These are phyloP conservation scores for Backusella tarrabulga DNA, from an alignment of 192 early-diverging fungal species.

Conservation along the genomic window DNA sequence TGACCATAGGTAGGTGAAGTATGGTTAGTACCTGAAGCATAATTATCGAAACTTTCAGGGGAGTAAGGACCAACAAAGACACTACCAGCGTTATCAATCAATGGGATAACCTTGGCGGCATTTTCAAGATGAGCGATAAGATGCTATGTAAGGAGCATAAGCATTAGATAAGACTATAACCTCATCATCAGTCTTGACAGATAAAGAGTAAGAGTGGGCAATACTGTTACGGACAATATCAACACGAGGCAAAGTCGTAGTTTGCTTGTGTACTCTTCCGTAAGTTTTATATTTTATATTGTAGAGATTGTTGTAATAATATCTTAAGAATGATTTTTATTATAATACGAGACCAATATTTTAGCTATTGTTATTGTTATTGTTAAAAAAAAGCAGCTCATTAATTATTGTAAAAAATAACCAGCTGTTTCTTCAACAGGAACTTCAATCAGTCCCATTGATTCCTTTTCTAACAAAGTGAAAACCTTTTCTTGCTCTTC, in stretches of 20 bases:
- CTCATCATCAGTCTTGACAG: constrained; percentile 64
- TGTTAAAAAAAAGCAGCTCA: no score
- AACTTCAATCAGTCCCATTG: no score
- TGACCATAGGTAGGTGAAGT: constrained; percentile 99
- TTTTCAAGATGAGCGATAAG: constrained; percentile 90
- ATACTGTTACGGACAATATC: constrained; percentile 88
- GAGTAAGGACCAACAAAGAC: constrained; percentile 97
- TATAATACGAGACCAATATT: no score
- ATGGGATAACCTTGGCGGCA: constrained; percentile 59
- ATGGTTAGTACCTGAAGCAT: constrained; percentile 99
- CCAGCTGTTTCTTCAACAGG: no score
- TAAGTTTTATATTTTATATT: no score
- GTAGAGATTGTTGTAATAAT: no score
- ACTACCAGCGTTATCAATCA: constrained; percentile 86
- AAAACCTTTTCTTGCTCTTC: no score
- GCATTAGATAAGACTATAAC: constrained; percentile 90
- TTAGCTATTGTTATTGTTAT: no score
- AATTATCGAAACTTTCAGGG: constrained; percentile 97
- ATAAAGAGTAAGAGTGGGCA: constrained; percentile 79
- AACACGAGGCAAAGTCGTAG: constrained; percentile 77
- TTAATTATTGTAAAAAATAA: no score
- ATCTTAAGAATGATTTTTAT: no score
- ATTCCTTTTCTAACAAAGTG: no score
- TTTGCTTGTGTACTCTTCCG: constrained; percentile 69
- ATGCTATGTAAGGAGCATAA: constrained; percentile 98